A percentile compares a stretch with the other conserved stretches of the same genome.
phyloP scores from a whole-genome alignment of 768 basidiomycete species.

The Mycena latifolia region DNA sequence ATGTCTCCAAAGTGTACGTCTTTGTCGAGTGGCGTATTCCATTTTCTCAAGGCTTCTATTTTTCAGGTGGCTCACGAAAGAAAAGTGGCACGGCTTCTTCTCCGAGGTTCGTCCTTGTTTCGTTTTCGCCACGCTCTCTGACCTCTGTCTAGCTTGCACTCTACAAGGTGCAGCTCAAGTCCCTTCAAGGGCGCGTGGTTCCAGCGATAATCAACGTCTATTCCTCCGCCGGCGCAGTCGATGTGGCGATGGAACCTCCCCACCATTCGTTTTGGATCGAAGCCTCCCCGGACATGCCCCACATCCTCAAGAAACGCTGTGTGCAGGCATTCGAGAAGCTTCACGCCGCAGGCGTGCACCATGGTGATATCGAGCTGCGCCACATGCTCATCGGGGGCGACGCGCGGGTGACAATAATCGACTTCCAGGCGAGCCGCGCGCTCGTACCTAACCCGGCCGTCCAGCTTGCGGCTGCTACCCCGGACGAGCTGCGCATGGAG shows the following conservation, averaged over 20 bases:
- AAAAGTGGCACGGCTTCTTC: conserved; percentile 61
- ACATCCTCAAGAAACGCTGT: conserved; percentile 62
- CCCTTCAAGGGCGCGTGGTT: conserved; percentile 65
- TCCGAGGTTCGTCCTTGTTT: conserved; percentile 60
- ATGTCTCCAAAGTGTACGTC: conserved; percentile 53
- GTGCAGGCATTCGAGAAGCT: conserved; percentile 63
- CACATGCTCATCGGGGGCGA: conserved; percentile 70
- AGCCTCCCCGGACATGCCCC: conserved; percentile 69
- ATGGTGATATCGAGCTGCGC: conserved; percentile 60
- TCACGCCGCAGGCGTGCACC: conserved; percentile 61
- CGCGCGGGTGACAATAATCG: conserved; percentile 64
- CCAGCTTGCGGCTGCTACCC: conserved; percentile 50
- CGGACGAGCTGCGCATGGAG: conserved; percentile 60
- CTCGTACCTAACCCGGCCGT: conserved; percentile 43
- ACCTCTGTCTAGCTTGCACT: conserved; percentile 58
- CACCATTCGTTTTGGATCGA: conserved; percentile 73
- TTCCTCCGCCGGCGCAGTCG: conserved; percentile 51
- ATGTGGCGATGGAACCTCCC: conserved; percentile 65
- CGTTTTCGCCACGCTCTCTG: not conserved
- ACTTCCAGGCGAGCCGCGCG: conserved; percentile 61
- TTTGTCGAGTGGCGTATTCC: not conserved
- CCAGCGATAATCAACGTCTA: conserved; percentile 67
- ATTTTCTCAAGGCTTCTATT: not conserved
- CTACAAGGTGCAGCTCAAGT: conserved; percentile 61
- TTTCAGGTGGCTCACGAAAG: conserved; percentile 35